These are phyloP conservation scores for Cyclotella atomus DNA, from an alignment of 108 stramenopile genomes.

Conservation along the genomic window DNA sequence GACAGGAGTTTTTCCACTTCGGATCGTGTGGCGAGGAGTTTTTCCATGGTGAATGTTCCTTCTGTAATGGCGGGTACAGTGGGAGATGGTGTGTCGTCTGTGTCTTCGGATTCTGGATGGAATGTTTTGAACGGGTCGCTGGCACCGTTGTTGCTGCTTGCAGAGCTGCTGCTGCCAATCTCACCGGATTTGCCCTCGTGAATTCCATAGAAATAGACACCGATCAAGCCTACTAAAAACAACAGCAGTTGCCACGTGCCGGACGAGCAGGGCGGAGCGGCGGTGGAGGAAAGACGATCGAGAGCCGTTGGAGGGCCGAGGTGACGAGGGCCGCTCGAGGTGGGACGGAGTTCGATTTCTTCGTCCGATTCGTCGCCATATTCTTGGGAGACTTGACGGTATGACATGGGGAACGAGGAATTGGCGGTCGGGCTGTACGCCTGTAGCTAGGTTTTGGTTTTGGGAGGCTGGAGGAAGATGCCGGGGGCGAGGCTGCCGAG, in stretches of 20 bases:
- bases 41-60: slow-evolving; percentile 22
- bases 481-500: too few relatives aligned
- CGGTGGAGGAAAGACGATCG: not conserved
- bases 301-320: slow-evolving; percentile 5
- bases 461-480: too few relatives aligned
- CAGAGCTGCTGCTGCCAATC: not conserved
- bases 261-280: not conserved
- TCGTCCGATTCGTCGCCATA: slow-evolving; percentile 16
- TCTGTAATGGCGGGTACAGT: not conserved
- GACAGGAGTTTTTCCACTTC: slow-evolving; percentile 30
- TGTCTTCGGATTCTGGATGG: not conserved
- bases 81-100: not conserved
- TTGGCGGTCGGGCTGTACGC: too few relatives aligned
- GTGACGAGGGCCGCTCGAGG: not conserved
- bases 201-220: slow-evolving; percentile 28
- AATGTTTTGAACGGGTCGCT: not conserved
- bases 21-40: slow-evolving; percentile 21
- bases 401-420: not conserved
- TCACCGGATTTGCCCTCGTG: slow-evolving; percentile 16
- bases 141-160: not conserved
- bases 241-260: not conserved
- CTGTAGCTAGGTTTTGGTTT: too few relatives aligned
- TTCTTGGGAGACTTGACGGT: slow-evolving; percentile 10
- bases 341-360: slow-evolving; percentile 8
- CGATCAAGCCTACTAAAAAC: slow-evolving; percentile 8